These are phyloP conservation scores for Xylaria sp. DNA, from an alignment of 2,329 filamentous ascomycete species.

Conservation along the genomic window DNA sequence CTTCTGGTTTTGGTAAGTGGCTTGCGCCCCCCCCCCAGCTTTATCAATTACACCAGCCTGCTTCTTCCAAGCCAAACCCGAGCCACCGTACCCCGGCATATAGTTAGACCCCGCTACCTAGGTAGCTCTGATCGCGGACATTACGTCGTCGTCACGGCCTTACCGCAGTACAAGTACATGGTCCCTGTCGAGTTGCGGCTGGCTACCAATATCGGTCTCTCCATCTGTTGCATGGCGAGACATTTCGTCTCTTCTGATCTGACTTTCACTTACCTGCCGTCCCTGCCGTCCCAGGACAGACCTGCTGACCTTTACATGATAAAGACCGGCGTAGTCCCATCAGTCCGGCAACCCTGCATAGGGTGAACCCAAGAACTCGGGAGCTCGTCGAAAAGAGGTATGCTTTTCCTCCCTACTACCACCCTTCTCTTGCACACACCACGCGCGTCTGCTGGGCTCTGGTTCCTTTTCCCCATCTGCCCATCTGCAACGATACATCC, in stretches of 20 bases:
- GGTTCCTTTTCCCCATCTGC: conserved; percentile 34
- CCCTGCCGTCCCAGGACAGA: conserved; percentile 5
- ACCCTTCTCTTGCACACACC: conserved; percentile 23
- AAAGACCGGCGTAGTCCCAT: conserved; percentile 32
- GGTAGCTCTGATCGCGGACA: conserved; percentile 25
- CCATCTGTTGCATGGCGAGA: conserved; percentile 16
- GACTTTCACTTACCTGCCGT: conserved; percentile 15
- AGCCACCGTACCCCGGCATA: conserved; percentile 33
- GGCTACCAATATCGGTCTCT: conserved; percentile 17
- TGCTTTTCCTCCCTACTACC: conserved; percentile 24
- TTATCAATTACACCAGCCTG: conserved; percentile 13
- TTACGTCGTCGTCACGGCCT: conserved; percentile 28
- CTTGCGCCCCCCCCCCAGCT: conserved; percentile 16
- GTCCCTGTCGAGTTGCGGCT: conserved; percentile 16
- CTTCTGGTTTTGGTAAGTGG: conserved; percentile 28
- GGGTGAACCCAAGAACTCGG: conserved; percentile 38
- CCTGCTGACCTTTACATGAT: conserved; percentile 14
- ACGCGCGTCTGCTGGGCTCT: too few relatives aligned
- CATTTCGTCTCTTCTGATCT: conserved; percentile 10
- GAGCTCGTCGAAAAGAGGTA: conserved; percentile 36
- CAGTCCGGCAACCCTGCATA: conserved; percentile 34
- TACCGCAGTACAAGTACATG: conserved; percentile 23
- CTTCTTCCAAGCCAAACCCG: conserved; percentile 21
- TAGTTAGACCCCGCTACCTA: conserved; percentile 28
- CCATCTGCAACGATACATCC: conserved; percentile 41